Evolutionary conservation across 495 filamentous ascomycete species (phyloP), one percentile per base, ranked within the genome.

Genomic region (Clavariopsis aquatica): DNA sequence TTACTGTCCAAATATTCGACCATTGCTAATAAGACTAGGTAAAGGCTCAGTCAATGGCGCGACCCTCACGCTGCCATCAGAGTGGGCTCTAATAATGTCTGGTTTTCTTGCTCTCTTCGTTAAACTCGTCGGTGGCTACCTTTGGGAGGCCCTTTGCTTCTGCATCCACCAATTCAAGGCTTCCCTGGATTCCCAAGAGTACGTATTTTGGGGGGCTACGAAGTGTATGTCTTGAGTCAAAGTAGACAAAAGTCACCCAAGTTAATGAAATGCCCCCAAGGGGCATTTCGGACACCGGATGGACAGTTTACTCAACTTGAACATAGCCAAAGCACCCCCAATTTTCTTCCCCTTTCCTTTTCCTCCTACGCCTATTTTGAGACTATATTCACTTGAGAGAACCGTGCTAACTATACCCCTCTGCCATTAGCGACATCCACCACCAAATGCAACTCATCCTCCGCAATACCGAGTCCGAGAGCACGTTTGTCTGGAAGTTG

Each of bases 91-190:
- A 1, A 58, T 68, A 20, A 27, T 68, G 13, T 27, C 19, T 27
- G 58, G 38, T 0, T 62, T 63, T 19, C 12, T 68, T 9, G 52
- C 65, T 23, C 22, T 68, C 12, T 62, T 62, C 26, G 31, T 68
- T 29, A 62, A 63, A 28, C 3, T 68, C 8, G 60, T 26, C 2
- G 61, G 55, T 17, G 53, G 38, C 0, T 26, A 58, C 45, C 65
- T 68, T 1, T 68, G 65, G 65, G 43, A 28, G 15, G 46, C 57
- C 0, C 9, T 68, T 1, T 68, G 56, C 53, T 68, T 62, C 27
- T n/a, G n/a, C 27, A 41, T 62, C 26, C 59, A 62, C 52, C 58
- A 63, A 27, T 1, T 29, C 17, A 62, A 34, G 7, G 51, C 65
- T 0, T 54, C 65, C 9, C 24, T 38, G 3, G 19, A 13, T 5